Evolutionary conservation across 805 yeast species (phyloP).

Genomic region (Nakazawaea ambrosiae): DNA sequence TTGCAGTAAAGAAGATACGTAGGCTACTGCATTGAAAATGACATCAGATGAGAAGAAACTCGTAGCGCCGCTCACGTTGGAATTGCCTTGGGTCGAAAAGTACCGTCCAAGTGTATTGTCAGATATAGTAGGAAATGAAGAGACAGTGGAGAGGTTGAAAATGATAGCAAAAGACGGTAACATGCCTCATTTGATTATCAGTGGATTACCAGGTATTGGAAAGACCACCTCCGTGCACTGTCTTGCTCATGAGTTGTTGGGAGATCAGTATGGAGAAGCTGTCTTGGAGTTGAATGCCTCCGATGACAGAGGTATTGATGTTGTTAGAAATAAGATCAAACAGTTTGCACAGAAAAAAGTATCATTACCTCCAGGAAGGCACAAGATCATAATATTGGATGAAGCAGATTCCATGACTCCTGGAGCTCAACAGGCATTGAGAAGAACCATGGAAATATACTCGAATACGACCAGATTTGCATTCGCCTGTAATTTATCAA

Average conservation of each 20-base stretch:
- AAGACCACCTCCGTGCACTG: slow-evolving; percentile 93
- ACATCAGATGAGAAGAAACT: slow-evolving; percentile 1
- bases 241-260: slow-evolving; percentile 77
- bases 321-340: slow-evolving; percentile 88
- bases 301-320: slow-evolving; percentile 96
- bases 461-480: slow-evolving; percentile 96
- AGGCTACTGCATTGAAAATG: not conserved
- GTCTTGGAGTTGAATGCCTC: slow-evolving; percentile 92
- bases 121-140: slow-evolving; percentile 91
- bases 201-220: slow-evolving; percentile 97
- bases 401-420: slow-evolving; percentile 98
- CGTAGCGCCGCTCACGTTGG: slow-evolving; percentile 11
- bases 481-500: slow-evolving; percentile 95
- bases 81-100: slow-evolving; percentile 72
- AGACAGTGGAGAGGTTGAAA: slow-evolving; percentile 76
- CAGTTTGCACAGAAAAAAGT: slow-evolving; percentile 95
- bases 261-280: slow-evolving; percentile 68
- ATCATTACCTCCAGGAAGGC: slow-evolving; percentile 79
- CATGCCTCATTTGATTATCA: slow-evolving; percentile 92
- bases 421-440: slow-evolving; percentile 90
- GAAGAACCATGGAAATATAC: slow-evolving; percentile 93
- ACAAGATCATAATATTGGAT: slow-evolving; percentile 87
- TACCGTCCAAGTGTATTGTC: slow-evolving; percentile 75
- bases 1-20: not conserved
- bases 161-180: slow-evolving; percentile 89